Conservation (phyloP, 2,329 filamentous ascomycete species). For the Tolypocladium cylindrosporum region DNA sequence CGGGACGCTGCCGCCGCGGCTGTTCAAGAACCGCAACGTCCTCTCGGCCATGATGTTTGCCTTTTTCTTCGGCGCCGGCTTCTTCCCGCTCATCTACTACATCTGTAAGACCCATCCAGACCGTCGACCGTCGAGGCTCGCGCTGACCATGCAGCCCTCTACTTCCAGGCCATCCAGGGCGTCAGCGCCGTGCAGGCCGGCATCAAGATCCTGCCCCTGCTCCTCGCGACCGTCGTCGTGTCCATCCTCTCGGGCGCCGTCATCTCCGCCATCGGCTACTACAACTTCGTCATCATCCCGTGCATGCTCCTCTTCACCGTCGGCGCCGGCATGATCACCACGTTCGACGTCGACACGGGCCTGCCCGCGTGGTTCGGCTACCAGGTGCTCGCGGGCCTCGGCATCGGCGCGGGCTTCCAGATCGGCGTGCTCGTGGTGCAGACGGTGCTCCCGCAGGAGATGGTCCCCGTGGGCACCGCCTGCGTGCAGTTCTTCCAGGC, state of each 20-base stretch:
- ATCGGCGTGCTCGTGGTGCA: slow-evolving; percentile 40
- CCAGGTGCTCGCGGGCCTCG: slow-evolving; percentile 45
- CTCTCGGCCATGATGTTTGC: slow-evolving; percentile 31
- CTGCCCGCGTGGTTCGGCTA: slow-evolving; percentile 46
- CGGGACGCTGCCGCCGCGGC: slow-evolving; percentile 35
- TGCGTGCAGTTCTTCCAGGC: slow-evolving; percentile 52
- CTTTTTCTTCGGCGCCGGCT: slow-evolving; percentile 38
- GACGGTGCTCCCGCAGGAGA: slow-evolving; percentile 35
- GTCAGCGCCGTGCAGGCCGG: slow-evolving; percentile 42
- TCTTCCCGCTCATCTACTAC: slow-evolving; percentile 45
- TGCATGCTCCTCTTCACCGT: slow-evolving; percentile 31
- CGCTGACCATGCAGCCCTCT: slow-evolving; percentile 27
- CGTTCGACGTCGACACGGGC: slow-evolving; percentile 35
- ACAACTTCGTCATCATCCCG: slow-evolving; percentile 27
- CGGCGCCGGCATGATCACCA: slow-evolving; percentile 45
- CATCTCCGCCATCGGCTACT: slow-evolving; percentile 33
- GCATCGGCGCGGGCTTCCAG: slow-evolving; percentile 39
- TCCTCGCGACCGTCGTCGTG: slow-evolving; percentile 39
- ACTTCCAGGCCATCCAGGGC: slow-evolving; percentile 44
- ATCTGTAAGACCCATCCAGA: slow-evolving; percentile 26
- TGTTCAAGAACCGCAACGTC: slow-evolving; percentile 33
- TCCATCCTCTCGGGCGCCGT: slow-evolving; percentile 33
- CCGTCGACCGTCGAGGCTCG: too few species aligned
- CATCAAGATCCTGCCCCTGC: slow-evolving; percentile 42
- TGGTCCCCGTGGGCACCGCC: slow-evolving; percentile 40